phyloP scores from a whole-genome alignment of 805 yeast species.

The Candida nonsorbophila region DNA sequence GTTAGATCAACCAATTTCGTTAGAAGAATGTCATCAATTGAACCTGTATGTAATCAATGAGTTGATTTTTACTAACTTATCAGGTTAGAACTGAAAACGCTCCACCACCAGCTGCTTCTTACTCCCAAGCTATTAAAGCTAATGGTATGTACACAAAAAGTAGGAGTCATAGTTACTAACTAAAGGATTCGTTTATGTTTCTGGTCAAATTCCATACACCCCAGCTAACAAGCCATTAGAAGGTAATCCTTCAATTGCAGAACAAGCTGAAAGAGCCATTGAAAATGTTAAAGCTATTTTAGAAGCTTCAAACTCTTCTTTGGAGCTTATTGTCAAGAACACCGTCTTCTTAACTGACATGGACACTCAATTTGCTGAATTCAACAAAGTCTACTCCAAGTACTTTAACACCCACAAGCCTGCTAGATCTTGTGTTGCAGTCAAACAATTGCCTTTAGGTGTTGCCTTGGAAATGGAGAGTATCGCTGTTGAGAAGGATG shows the following conservation, averaged over 20 bases:
- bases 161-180: conserved; percentile 12
- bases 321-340: conserved; percentile 81
- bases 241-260: conserved; percentile 61
- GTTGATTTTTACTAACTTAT: conserved; percentile 1
- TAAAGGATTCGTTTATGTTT: conserved; percentile 74
- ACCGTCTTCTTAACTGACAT: conserved; percentile 90
- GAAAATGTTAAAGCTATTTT: conserved; percentile 67
- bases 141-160: conserved; percentile 39
- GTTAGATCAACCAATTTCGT: conserved; percentile 5
- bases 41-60: conserved; percentile 7
- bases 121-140: conserved; percentile 92
- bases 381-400: conserved; percentile 80
- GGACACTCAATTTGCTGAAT: conserved; percentile 67
- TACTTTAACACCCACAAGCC: conserved; percentile 80
- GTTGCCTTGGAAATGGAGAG: conserved; percentile 88
- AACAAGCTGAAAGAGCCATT: conserved; percentile 71
- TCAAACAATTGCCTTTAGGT: conserved; percentile 82
- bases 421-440: conserved; percentile 98
- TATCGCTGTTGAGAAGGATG: conserved; percentile 66
- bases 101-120: conserved; percentile 96
- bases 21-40: conserved; percentile 10
- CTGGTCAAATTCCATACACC: conserved; percentile 93
- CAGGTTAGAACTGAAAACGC: conserved; percentile 68
- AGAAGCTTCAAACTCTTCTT: conserved; percentile 78
- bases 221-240: conserved; percentile 74